Evolutionary conservation across 345 rosid species (phyloP), one percentile per base, ranked within the genome.

Genomic region (Barbarea vulgaris): DNA sequence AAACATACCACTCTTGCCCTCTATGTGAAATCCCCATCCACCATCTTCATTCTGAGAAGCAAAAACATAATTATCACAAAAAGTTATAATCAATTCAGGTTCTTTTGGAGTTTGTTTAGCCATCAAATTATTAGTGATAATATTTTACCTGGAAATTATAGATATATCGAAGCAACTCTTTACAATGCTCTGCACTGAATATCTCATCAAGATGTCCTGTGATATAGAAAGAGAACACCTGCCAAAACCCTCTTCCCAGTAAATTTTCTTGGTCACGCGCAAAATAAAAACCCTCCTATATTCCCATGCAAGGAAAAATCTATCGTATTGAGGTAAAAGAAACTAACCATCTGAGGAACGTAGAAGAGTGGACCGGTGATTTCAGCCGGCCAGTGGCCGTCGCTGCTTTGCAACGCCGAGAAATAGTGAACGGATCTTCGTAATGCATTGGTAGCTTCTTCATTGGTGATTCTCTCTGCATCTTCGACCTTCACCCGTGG

Each of bases 1-100:
- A 77, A 92, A 86, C 97, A 92, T 92, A 31, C 84, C 83, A 83
- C 96, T 92, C 3, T 79, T 86, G 17, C 93, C 92, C 74, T 92
- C 91, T 67, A 88, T 85, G 76, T 92, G 96, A 57, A 92, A 79
- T 55, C 97, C 97, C 97, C 97, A 92, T 7, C 96, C 96, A 12
- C 94, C 97, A 81, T 92, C 97, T 77, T 71, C 75, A 69, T 92
- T 92, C 97, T 92, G 86, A 58, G 68, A 68, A 9, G 18, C 36
- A 31, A 66, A 50, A 66, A 50, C 31, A 33, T 36, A 67, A 12
- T n/a, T n/a, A n/a, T n/a, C 30, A 28, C 7, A 7, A n/a, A n/a
- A n/a, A n/a, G 34, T 31, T 31, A 5, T 6, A 31, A 31, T 31
- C n/a, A n/a, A n/a, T n/a, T 31, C 34, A 31, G 34, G 9, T 31